phyloP scores from a whole-genome alignment of 257 asterid genomes.

The Asclepias syriaca region DNA sequence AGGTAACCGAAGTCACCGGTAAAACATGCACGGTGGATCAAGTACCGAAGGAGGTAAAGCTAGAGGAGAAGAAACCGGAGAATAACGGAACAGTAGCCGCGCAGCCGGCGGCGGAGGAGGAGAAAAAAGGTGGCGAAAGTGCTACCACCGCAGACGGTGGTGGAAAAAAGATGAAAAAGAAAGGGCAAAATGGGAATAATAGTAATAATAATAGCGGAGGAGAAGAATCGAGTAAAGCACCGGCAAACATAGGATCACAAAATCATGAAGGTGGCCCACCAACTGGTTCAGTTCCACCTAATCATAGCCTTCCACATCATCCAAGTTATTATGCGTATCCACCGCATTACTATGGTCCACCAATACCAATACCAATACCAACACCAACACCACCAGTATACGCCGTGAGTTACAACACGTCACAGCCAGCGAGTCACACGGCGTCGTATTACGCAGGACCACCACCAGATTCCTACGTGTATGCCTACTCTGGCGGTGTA shows the following conservation, averaged over 20 bases:
- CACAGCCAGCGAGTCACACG: constrained; percentile 44
- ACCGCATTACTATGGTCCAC: constrained; percentile 13
- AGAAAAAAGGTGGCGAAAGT: constrained; percentile 14
- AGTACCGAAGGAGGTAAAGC: constrained; percentile 16
- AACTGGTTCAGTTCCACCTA: constrained; percentile 6
- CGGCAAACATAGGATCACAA: constrained; percentile 24
- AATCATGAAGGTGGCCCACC: constrained; percentile 27
- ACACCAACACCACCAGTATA: constrained; percentile 27
- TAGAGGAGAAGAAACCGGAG: constrained; percentile 35
- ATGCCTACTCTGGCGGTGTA: constrained; percentile 30
- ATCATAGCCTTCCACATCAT: constrained; percentile 38
- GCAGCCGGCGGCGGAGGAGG: constrained; percentile 27
- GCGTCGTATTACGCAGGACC: constrained; percentile 48
- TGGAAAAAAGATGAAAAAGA: constrained; percentile 51
- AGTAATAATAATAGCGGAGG: constrained; percentile 22
- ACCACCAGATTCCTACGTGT: constrained; percentile 43
- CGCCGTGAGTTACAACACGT: constrained; percentile 59
- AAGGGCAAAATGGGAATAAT: constrained; percentile 42
- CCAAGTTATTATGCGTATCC: constrained; percentile 22
- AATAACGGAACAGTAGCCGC: constrained; percentile 1
- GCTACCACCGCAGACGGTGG: constrained; percentile 8
- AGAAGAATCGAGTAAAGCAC: constrained; percentile 21
- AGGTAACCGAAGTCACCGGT: constrained; percentile 1
- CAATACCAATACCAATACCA: too few relatives aligned
- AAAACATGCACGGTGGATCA: constrained; percentile 13